A percentile compares a stretch with the other conserved stretches of the same genome.
These are phyloP conservation scores for Colletotrichum cordylinicola DNA, from an alignment of 2,329 filamentous ascomycete species.

Conservation along the genomic window DNA sequence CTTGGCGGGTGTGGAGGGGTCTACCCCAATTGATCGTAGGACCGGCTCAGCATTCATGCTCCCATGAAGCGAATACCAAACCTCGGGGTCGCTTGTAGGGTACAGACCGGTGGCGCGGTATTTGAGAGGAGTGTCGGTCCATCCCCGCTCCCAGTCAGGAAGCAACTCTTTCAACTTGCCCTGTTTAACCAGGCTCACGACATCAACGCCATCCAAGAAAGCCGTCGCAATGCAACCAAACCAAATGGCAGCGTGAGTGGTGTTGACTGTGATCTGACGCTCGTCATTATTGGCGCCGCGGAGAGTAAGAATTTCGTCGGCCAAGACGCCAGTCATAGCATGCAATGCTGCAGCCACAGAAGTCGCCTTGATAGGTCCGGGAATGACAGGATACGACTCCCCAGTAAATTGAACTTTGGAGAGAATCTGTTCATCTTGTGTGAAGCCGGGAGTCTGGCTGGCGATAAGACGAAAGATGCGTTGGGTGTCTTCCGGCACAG, in stretches of 20 bases:
- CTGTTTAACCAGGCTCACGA: constrained; percentile 5
- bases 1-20: neutral
- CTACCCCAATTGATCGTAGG: constrained; percentile 51
- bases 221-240: constrained; percentile 12
- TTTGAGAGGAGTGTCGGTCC: constrained; percentile 32
- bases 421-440: constrained; percentile 29
- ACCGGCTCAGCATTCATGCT: constrained; percentile 49
- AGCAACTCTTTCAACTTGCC: constrained; percentile 6
- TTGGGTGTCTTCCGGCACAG: constrained; percentile 33
- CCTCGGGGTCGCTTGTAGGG: constrained; percentile 47
- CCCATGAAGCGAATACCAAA: constrained; percentile 58
- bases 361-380: constrained; percentile 39
- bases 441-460: constrained; percentile 37
- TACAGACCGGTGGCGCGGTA: constrained; percentile 51
- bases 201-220: constrained; percentile 6
- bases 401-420: constrained; percentile 36
- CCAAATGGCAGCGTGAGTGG: constrained; percentile 49
- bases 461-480: constrained; percentile 36
- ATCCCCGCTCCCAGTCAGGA: constrained; percentile 10
- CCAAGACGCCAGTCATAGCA: constrained; percentile 40
- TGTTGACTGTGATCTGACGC: constrained; percentile 45
- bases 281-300: constrained; percentile 29
- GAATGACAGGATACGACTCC: constrained; percentile 34
- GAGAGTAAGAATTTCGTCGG: constrained; percentile 38
- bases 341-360: constrained; percentile 36